phyloP scores from a whole-genome alignment of 805 yeast genomes.

The Spencermartinsiella europaea region DNA sequence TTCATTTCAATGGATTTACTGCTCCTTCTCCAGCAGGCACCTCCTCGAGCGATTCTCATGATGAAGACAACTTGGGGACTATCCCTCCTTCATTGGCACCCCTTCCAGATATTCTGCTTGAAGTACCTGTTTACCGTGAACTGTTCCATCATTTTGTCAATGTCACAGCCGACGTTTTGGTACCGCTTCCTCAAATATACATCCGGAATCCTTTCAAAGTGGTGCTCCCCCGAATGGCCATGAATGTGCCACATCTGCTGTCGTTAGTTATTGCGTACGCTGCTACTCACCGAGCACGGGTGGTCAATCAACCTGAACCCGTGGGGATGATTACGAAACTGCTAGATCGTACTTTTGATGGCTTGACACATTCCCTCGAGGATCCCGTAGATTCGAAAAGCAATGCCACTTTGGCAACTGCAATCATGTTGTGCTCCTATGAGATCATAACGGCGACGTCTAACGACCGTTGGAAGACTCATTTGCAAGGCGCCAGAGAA shows the following conservation, averaged over 20 bases:
- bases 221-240: slow-evolving; percentile 63
- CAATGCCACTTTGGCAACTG: slow-evolving; percentile 62
- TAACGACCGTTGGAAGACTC: slow-evolving; percentile 52
- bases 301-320: slow-evolving; percentile 19
- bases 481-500: slow-evolving; percentile 62
- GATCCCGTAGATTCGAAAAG: slow-evolving; percentile 51
- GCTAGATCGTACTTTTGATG: slow-evolving; percentile 53
- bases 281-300: slow-evolving; percentile 34
- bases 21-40: not conserved
- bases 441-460: slow-evolving; percentile 39
- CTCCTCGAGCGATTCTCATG: not conserved
- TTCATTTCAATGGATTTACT: too few relatives aligned
- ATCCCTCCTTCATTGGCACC: slow-evolving; percentile 39
- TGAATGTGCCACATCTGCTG: slow-evolving; percentile 50
- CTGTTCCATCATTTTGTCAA: slow-evolving; percentile 59
- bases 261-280: slow-evolving; percentile 52
- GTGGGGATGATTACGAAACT: slow-evolving; percentile 44
- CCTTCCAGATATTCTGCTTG: slow-evolving; percentile 54
- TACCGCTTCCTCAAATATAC: slow-evolving; percentile 59
- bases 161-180: slow-evolving; percentile 55
- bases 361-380: slow-evolving; percentile 45
- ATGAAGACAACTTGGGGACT: not conserved
- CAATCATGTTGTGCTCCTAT: slow-evolving; percentile 53
- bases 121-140: slow-evolving; percentile 56
- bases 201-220: slow-evolving; percentile 61